Evolutionary conservation across 2,329 filamentous ascomycete species (phyloP).

Genomic region (Trichoderma sp.): DNA sequence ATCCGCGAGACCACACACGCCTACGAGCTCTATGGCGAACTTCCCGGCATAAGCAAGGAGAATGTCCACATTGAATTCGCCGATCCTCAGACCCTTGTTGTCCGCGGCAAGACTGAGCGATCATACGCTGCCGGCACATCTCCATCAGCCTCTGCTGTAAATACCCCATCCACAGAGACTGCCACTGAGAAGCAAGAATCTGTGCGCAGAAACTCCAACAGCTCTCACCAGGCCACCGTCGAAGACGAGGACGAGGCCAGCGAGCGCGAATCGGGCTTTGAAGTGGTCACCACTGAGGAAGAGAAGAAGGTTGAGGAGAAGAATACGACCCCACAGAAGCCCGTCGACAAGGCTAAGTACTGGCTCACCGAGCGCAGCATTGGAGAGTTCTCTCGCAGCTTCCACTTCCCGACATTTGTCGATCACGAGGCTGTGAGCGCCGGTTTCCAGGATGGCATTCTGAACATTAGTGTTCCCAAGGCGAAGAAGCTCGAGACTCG

Average conservation of each 20-base stretch:
- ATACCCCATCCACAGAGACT: conserved; percentile 39
- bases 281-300: conserved; percentile 31
- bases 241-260: conserved; percentile 57
- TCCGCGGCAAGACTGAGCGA: conserved; percentile 70
- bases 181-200: conserved; percentile 45
- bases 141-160: conserved; percentile 51
- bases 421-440: conserved; percentile 64
- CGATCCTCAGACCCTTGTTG: conserved; percentile 70
- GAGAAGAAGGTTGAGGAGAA: conserved; percentile 30
- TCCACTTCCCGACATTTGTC: conserved; percentile 66
- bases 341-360: conserved; percentile 58
- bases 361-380: conserved; percentile 69
- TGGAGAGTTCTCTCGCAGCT: conserved; percentile 68
- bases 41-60: conserved; percentile 73
- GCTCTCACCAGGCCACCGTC: conserved; percentile 61
- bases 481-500: conserved; percentile 59
- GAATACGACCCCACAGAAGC: conserved; percentile 34
- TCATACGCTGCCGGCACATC: conserved; percentile 58
- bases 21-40: conserved; percentile 80
- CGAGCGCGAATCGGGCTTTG: conserved; percentile 33
- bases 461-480: conserved; percentile 67
- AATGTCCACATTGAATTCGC: conserved; percentile 78
- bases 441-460: conserved; percentile 64
- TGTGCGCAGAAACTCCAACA: conserved; percentile 45
- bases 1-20: conserved; percentile 67